Base-by-base conservation (phyloP, 192 early-diverging fungal species). In the Mortierella antarctica region DNA sequence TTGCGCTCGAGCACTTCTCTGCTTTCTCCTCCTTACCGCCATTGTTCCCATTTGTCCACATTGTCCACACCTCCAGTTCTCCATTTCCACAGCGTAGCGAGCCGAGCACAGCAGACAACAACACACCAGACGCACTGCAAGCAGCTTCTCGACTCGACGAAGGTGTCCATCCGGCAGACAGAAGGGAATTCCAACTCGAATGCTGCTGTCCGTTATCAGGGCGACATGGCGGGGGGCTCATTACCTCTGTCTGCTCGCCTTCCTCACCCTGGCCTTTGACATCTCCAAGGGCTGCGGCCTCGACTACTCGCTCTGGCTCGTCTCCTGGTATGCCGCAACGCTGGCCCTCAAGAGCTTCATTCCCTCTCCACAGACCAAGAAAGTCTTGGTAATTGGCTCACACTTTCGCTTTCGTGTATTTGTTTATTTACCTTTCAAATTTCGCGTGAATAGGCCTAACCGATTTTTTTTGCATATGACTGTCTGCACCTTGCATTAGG, bases 261-360 rank as follows among this genome's bases (percentile, higher is more conserved):
- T 79, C 23, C 75, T 79, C 63, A 79, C 75, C 0, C 21, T 79
- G 42, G 57, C 75, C 31, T 79, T 79, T 23, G 75, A 79, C 44
- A 55, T 79, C 64, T 54, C 62, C 45, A 79, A 70, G 47, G 57
- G 58, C 40, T 71, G 68, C 49, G 75, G 75, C 5, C 75, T 79
- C 52, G 64, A 79, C 57, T 79, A 66, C 58, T 79, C 75, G 17
- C 57, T 79, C 57, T 79, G 75, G 75, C 63, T 79, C 31, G 75
- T 79, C 50, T 70, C 75, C 6, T 79, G 69, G 68, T 79, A 79
- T 49, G 39, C 62, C 23, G 53, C 45, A 51, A 71, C 57, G 21
- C 55, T 79, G 21, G 10, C 56, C 51, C 62, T 79, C 45, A 39
- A 58, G 45, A 68, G 75, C 45, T 23, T 79, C 52, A 58, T 78